Conservation (phyloP, 495 filamentous ascomycete genomes). For the Penicillium dipodomyicola region DNA sequence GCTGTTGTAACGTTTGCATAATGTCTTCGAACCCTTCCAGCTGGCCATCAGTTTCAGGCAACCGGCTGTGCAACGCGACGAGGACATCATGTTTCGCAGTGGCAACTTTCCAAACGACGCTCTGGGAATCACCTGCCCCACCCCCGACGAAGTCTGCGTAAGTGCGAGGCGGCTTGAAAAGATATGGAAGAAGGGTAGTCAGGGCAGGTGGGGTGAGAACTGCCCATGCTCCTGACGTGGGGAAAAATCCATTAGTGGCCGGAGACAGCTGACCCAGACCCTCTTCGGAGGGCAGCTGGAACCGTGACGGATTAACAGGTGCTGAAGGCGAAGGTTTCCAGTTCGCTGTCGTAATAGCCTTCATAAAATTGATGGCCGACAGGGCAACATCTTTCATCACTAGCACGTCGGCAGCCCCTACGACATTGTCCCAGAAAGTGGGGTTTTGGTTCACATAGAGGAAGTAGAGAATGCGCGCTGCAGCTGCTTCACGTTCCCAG, state of each 20-base stretch:
- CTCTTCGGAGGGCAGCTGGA: constrained; percentile 44
- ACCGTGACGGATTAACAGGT: constrained; percentile 30
- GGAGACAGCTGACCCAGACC: constrained; percentile 38
- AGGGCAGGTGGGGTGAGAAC: constrained; percentile 53
- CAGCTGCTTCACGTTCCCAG: constrained; percentile 46
- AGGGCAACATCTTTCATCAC: constrained; percentile 58
- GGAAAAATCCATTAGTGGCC: constrained; percentile 38
- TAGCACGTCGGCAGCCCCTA: constrained; percentile 54
- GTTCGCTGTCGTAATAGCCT: constrained; percentile 52
- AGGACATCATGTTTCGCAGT: constrained; percentile 59
- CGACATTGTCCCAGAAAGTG: constrained; percentile 51
- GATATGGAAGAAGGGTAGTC: constrained; percentile 54
- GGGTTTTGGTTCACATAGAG: constrained; percentile 51
- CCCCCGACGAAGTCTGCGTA: constrained; percentile 59
- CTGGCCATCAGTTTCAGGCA: constrained; percentile 33
- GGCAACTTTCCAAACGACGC: constrained; percentile 58
- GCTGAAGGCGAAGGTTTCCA: constrained; percentile 45
- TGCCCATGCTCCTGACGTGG: constrained; percentile 48
- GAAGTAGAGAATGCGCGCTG: constrained; percentile 57
- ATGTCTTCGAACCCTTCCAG: constrained; percentile 45
- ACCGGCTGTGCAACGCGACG: constrained; percentile 38
- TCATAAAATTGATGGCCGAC: constrained; percentile 53
- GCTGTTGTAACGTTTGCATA: constrained; percentile 40
- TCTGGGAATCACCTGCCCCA: constrained; percentile 55
- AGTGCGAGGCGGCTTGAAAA: constrained; percentile 57